Base-by-base conservation (phyloP, 495 filamentous ascomycete genomes). In the Hypoxylon trugodes region DNA sequence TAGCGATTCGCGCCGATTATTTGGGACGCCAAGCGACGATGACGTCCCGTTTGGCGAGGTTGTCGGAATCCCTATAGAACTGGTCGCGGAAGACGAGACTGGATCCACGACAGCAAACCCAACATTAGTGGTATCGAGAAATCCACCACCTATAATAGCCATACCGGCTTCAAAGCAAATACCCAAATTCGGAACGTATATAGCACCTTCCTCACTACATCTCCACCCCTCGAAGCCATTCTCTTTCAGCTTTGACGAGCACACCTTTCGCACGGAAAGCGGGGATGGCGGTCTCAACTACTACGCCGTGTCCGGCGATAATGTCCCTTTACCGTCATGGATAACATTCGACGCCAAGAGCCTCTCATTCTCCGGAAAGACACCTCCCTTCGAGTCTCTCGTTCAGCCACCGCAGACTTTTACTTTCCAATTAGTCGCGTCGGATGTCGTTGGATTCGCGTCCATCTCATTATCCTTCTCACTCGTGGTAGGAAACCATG, bases 241-340 rank as follows among this genome's bases (percentile, higher is more conserved):
- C 65, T 66, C 67, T 5, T 79, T 81, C 52, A 32, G 54, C 19
- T 73, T 80, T 40, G 67, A 70, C 15, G 50, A 54, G 8, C 59
- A 76, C 48, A 82, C 79, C 0, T 82, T 82, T 55, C 65, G 16
- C 51, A 66, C 40, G 32, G 72, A 8, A 4, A 59, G 54, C 64
- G 16, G 69, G 43, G 13, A 60, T 28, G 45, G 47, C 32, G 18
- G 49, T 7, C 46, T 84, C 19, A 78, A 60, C 30, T 96, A 93
- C 73, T 95, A 96, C 69, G 90, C 92, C 18, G 86, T 89, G 8
- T 88, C 89, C 32, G 75, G 71, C 2, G 87, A 93, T 59, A 90
- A 93, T 66, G 88, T 89, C 5, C 93, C 94, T 25, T 76, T 97
- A 33, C 93, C 93, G 28, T 90, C 92, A 3, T 97, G 92, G 93